A percentile compares a stretch with the other conserved stretches of the same genome.
These are phyloP conservation scores for Lasiodiplodia citricola DNA, from an alignment of 2,329 filamentous ascomycete species.

Conservation along the genomic window DNA sequence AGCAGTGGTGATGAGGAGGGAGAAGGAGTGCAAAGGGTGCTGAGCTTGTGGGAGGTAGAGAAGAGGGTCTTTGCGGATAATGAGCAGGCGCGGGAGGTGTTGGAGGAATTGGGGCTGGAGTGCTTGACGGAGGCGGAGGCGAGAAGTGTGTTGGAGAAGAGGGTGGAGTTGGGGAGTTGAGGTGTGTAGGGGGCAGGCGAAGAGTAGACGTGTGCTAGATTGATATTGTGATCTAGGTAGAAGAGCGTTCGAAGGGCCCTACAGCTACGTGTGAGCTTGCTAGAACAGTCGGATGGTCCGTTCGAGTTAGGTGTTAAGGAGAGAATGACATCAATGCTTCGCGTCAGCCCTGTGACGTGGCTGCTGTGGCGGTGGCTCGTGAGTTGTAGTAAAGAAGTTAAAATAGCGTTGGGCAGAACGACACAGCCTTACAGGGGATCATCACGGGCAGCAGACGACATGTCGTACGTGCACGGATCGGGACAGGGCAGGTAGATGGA, in stretches of 20 bases:
- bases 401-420: neutral
- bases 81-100: constrained; percentile 53
- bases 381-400: neutral
- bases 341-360: neutral
- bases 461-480: too few relatives aligned
- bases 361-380: neutral
- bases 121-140: constrained; percentile 68
- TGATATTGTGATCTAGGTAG: too few relatives aligned
- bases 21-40: constrained; percentile 32
- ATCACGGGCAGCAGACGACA: too few relatives aligned
- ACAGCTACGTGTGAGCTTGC: too few relatives aligned
- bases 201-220: too few relatives aligned
- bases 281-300: too few relatives aligned
- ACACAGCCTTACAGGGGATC: too few relatives aligned
- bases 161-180: constrained; percentile 62
- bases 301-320: too few relatives aligned
- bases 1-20: constrained; percentile 45
- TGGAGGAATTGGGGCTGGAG: constrained; percentile 67
- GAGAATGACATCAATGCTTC: neutral
- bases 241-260: too few relatives aligned
- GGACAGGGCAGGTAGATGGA: too few relatives aligned
- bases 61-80: constrained; percentile 54
- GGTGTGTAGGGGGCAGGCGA: too few relatives aligned
- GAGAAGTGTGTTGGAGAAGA: constrained; percentile 67
- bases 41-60: constrained; percentile 53